phyloP scores from a whole-genome alignment of 192 early-diverging fungal genomes.

The Entrophospora sp. region DNA sequence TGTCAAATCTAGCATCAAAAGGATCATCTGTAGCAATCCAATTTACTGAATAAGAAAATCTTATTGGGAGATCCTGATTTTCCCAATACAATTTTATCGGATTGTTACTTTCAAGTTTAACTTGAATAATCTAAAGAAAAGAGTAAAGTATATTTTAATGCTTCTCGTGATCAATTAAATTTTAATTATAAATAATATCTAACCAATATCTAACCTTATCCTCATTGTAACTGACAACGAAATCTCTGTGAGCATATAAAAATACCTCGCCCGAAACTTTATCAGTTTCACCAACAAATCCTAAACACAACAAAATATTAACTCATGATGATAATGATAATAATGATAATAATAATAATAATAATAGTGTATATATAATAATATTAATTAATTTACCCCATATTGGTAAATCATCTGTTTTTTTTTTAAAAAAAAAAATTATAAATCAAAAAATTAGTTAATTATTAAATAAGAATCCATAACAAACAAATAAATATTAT shows the following conservation, averaged over 20 bases:
- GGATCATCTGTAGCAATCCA: slow-evolving; percentile 44
- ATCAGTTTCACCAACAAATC: slow-evolving; percentile 38
- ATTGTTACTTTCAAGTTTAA: slow-evolving; percentile 31
- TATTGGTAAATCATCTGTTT: slow-evolving; percentile 50
- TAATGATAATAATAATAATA: not conserved
- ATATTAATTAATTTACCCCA: slow-evolving; percentile 24
- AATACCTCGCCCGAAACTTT: slow-evolving; percentile 22
- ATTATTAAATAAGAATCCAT: not conserved
- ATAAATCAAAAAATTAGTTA: not conserved
- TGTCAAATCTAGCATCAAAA: slow-evolving; percentile 57
- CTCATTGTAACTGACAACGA: slow-evolving; percentile 54
- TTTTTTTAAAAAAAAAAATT: not conserved
- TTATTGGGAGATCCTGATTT: slow-evolving; percentile 25
- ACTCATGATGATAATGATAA: not conserved
- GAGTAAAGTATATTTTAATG: not conserved
- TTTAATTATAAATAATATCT: not conserved
- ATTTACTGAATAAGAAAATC: slow-evolving; percentile 67
- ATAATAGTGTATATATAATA: not conserved
- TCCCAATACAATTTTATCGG: slow-evolving; percentile 27
- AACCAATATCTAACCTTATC: slow-evolving; percentile 33
- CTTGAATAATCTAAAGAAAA: slow-evolving; percentile 40
- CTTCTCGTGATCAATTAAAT: too few species aligned
- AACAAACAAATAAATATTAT: slow-evolving; percentile 19
- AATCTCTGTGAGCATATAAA: slow-evolving; percentile 54
- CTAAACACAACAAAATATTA: slow-evolving; percentile 4